Conservation (phyloP, 805 yeast species). For the Hanseniaspora singularis region DNA sequence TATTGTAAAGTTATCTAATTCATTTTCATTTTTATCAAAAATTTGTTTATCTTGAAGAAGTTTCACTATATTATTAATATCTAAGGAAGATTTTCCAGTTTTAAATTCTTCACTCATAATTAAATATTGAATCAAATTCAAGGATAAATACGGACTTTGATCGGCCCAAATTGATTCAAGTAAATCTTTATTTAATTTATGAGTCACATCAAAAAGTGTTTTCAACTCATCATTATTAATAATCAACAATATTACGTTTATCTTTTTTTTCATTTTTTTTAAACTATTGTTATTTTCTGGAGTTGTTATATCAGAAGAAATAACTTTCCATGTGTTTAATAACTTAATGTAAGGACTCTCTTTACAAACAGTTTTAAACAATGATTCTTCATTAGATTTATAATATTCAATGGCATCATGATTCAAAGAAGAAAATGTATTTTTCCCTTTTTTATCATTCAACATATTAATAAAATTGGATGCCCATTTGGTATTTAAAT, state of each 20-base stretch:
- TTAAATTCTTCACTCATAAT: constrained; percentile 3
- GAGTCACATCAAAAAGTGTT: not conserved
- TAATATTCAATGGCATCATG: not conserved
- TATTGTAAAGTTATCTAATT: constrained; percentile 23
- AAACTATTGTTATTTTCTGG: not conserved
- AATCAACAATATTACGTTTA: not conserved
- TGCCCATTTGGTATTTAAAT: constrained; percentile 24
- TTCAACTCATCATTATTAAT: not conserved
- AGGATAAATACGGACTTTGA: constrained; percentile 24
- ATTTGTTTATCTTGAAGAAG: constrained; percentile 29
- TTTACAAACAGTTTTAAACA: not conserved
- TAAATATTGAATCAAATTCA: constrained; percentile 17
- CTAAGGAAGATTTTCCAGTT: constrained; percentile 26
- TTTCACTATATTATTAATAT: constrained; percentile 28
- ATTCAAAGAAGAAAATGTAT: constrained; percentile 17
- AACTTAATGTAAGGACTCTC: constrained; percentile 2
- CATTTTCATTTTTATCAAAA: constrained; percentile 31
- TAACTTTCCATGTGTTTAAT: not conserved
- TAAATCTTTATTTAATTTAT: not conserved
- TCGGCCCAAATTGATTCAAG: constrained; percentile 3
- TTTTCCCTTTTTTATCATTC: constrained; percentile 16
- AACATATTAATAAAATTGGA: constrained; percentile 30
- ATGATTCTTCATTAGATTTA: not conserved
- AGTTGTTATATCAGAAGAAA: constrained; percentile 1
- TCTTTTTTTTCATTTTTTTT: not conserved